A percentile compares a stretch with the other conserved stretches of the same genome.
Evolutionary conservation across 73 alveolate genomes (phyloP).

Genomic region (Paramecium biaurelia): DNA sequence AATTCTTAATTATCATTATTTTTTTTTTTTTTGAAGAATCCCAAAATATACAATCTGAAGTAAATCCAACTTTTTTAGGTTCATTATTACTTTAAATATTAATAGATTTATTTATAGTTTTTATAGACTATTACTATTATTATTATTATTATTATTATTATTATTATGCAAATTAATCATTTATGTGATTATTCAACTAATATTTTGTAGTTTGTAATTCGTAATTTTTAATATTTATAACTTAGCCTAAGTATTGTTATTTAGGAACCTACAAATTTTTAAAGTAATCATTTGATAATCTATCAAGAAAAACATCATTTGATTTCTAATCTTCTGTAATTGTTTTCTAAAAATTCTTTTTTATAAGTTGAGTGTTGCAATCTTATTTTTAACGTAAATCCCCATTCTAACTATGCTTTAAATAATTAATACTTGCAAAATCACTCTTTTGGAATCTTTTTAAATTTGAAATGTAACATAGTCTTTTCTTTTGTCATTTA

Average conservation of each 20-base stretch:
- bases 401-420: neutral
- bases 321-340: neutral
- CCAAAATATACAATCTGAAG: neutral
- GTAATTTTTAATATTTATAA: neutral
- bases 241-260: neutral
- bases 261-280: neutral
- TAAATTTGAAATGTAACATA: neutral
- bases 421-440: neutral
- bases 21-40: neutral
- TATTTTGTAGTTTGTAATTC: neutral
- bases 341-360: neutral
- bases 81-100: neutral
- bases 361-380: neutral
- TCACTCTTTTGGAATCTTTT: neutral
- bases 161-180: neutral
- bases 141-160: neutral
- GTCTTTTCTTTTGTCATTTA: neutral
- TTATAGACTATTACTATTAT: neutral
- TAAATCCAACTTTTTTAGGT: neutral
- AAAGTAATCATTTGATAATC: neutral
- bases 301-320: neutral
- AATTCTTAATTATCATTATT: neutral
- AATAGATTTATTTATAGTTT: neutral
- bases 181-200: neutral
- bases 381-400: neutral